These are phyloP conservation scores for Sporothrix pseudoabietina DNA, from an alignment of 2,329 filamentous ascomycete species.

Conservation along the genomic window DNA sequence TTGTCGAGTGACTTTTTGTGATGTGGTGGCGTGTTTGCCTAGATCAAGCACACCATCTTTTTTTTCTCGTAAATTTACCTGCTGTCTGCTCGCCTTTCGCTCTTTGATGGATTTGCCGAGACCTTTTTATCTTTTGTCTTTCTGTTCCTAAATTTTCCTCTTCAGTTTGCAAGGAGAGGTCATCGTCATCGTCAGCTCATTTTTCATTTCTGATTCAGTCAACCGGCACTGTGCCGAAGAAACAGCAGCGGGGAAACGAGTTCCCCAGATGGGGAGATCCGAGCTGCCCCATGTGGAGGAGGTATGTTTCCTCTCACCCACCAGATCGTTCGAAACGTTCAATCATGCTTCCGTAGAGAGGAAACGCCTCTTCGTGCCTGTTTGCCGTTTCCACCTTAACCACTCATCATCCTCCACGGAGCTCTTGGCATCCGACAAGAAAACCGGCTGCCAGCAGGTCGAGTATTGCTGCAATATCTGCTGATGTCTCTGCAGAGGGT, in stretches of 20 bases:
- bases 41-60: slow-evolving; percentile 23
- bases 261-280: background rate
- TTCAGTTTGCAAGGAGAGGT: background rate
- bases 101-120: background rate
- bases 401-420: background rate
- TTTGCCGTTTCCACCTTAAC: background rate
- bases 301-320: too few species aligned
- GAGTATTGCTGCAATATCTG: background rate
- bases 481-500: background rate
- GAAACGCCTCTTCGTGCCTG: background rate
- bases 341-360: background rate
- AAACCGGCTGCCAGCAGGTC: background rate
- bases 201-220: too few species aligned
- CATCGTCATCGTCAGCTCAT: too few species aligned
- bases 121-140: background rate
- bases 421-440: background rate
- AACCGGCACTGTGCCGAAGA: background rate
- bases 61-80: background rate
- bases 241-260: background rate
- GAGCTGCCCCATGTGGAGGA: background rate
- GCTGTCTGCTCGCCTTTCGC: background rate
- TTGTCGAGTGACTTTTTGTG: background rate
- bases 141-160: background rate
- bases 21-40: slow-evolving; percentile 18
- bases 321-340: background rate